Base-by-base conservation (phyloP, 116 monocot genomes). In the Papilionanthe hybrid region DNA sequence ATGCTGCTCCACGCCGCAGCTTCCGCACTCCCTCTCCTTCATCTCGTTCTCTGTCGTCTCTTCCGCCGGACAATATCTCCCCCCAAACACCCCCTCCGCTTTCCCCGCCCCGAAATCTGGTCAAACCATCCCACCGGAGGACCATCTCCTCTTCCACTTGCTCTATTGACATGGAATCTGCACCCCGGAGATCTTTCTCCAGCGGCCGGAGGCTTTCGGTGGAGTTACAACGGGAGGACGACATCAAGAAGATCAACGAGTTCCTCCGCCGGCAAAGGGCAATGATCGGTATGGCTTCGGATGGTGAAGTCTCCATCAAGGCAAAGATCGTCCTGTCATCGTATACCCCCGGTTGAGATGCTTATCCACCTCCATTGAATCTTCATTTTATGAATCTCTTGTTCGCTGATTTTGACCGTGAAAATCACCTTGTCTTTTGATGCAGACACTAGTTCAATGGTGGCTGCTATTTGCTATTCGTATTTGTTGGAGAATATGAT, bases 401-500 rank as follows among this genome's bases (percentile, higher is more conserved):
- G 20, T 5, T 22, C 19, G 10, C 42, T 66, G 27, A 66, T 29
- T 9, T 71, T 44, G 41, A 19, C 45, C 43, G 5, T 9, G 49
- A 27, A 10, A 3, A 28, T 18, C 42, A 8, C 3, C 15, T 83
- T 50, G 66, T 44, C 28, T 20, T 32, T n/a, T 77, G n/a, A 49
- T 80, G 86, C 76, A 45, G 81, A 37, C 6, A 79, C 86, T 58
- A 88, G 86, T 56, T 89, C 89, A 20, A 86, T 89, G 48, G 86
- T 82, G 53, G 89, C 86, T 8, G 86, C 86, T 4, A 83, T 89
- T 69, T 80, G 89, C 75, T 89, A 89, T 22, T 82, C 89, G 1
- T 86, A 86, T 86, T 72, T 89, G 29, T 68, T 86, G 48, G 84
- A 80, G 82, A 89, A 87, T 75, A 85, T 9, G 44, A n/a, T 48